A percentile compares a stretch with the other conserved stretches of the same genome.
phyloP scores from a whole-genome alignment of 139 green algal species.

The Tetradesmus obliquus region DNA sequence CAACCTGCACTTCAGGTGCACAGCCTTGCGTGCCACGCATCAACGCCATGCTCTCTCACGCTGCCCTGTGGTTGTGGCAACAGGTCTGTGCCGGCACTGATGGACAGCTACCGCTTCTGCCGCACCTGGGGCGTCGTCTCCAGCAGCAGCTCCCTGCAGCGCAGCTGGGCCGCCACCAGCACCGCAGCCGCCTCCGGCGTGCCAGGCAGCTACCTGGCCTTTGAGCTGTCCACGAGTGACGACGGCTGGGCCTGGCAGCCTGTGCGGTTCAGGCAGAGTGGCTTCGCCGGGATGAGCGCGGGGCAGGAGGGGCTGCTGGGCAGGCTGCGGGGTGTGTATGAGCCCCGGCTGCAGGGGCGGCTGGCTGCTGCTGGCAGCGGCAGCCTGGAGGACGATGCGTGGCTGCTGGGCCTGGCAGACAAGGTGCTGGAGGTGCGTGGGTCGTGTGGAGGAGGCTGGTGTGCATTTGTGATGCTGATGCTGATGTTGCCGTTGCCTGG shows the following conservation, averaged over 20 bases:
- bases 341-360: constrained; percentile 10
- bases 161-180: no score
- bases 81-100: constrained; percentile 10
- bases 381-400: constrained; percentile 6
- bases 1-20: no score
- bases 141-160: background rate
- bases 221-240: constrained; percentile 8
- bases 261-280: constrained; percentile 6
- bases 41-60: background rate
- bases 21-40: background rate
- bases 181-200: background rate
- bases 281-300: background rate
- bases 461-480: background rate
- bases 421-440: constrained; percentile 6
- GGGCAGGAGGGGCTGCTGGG: background rate
- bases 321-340: background rate
- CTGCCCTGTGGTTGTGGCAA: background rate
- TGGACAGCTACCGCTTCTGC: background rate
- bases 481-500: background rate
- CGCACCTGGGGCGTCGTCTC: constrained; percentile 25
- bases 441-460: background rate
- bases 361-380: constrained; percentile 19
- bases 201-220: constrained; percentile 24
- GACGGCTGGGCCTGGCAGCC: background rate
- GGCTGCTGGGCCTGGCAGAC: constrained; percentile 27